Base-by-base conservation (phyloP, 2,329 filamentous ascomycete genomes). In the Aspergillus caelatus region DNA sequence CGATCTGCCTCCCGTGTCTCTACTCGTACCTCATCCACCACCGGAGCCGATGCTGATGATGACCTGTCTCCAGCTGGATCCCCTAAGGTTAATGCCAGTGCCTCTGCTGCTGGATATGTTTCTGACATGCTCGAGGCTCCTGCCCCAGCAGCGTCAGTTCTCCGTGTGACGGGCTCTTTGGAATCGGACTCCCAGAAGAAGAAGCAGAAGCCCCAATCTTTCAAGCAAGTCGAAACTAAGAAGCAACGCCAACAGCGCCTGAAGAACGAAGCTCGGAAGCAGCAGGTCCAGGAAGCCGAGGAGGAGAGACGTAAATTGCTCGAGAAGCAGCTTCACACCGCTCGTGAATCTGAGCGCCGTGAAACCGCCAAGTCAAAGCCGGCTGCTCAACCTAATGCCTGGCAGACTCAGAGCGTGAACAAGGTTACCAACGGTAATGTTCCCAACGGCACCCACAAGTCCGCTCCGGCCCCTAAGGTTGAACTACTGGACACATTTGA, bases 171-270 rank as follows among this genome's bases (percentile, higher is more conserved):
- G 60, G 88, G 89, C 75, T 86, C 79, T 72, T 85, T 80, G 75
- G 88, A 68, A 10, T 60, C 65, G 48, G 48, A 52, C 80, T 80
- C 81, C 23, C 77, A 79, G 67, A 78, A 80, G 74, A 86, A 89
- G 80, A 88, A 88, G 80, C 83, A 86, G 71, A 80, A 83, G 68
- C 65, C 74, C 58, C 87, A 89, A 81, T 81, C 84, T 46, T 83
- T 86, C 67, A 88, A 92, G 77, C 85, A 86, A 56, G 86, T 85
- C 21, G 91, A 97, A 83, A 91, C 90, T 23, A 97, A 97, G 90
- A 97, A 97, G 84, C 92, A 96, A 82, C 89, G 93, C 64, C 94
- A 97, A 83, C 95, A 97, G 82, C 88, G 90, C 70, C 88, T 91
- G 82, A 97, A 97, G 88, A 89, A 87, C 43, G 93, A 97, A 80